Evolutionary conservation across 164 flowering plant genomes (phyloP), one percentile per base, ranked within the genome.

Genomic region (Cinnamomum chago): DNA sequence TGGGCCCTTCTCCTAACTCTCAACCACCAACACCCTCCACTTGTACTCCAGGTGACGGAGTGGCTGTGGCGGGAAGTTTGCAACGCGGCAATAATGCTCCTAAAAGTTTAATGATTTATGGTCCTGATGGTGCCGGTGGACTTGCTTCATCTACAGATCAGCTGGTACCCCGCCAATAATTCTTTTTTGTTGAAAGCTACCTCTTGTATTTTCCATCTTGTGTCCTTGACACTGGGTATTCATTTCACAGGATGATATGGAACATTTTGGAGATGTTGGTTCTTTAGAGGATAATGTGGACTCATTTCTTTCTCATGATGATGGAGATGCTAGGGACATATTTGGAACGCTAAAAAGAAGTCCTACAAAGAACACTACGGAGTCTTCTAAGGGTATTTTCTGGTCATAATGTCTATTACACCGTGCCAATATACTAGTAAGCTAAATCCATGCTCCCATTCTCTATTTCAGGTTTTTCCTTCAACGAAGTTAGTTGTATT

Each of bases 201-300:
- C 28, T 2, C 40, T 7, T 0, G 12, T 55, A 27, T 3, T 76
- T 52, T 52, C 68, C 52, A 40, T 58, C 17, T 50, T 1, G 0
- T 23, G 9, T 79, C 70, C 25, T 71, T 67, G 68, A 47, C 15
- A 40, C 30, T 58, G 74, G 69, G 51, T 25, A 71, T 77, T 76
- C 79, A 35, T 72, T 51, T 58, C 79, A 78, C 90, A 95, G 99
- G 99, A 95, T 50, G 97, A 95, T 77, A 82, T 95, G 71, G 97
- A 95, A 65, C 91, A 82, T 76, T 89, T 94, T 80, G 94, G 86
- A 75, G 95, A 90, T 83, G 86, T 90, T 74, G 95, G 90, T 68
- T 85, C 97, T 64, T 84, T 93, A 68, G 95, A 95, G 68, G 97
- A 91, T 79, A 86, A 90, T 76, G 92, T 93, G 62, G 98, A 90